phyloP scores from a whole-genome alignment of 805 yeast genomes.

The Metschnikowia drakensbergensis region DNA sequence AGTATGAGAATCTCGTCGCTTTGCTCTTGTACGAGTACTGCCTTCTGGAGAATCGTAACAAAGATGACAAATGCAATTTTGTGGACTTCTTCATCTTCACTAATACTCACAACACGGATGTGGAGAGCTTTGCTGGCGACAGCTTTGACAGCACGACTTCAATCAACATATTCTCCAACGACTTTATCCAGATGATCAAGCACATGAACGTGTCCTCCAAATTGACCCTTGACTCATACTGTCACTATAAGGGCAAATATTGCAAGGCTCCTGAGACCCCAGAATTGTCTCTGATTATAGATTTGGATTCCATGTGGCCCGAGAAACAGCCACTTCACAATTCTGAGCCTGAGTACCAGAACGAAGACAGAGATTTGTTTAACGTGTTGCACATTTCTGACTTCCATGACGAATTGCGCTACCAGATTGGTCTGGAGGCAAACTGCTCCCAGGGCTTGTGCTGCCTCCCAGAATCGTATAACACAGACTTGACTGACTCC shows the following conservation, averaged over 20 bases:
- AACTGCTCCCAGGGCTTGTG: slow-evolving; percentile 57
- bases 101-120: slow-evolving; percentile 23
- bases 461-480: slow-evolving; percentile 51
- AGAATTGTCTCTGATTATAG: slow-evolving; percentile 36
- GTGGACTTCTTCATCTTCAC: slow-evolving; percentile 39
- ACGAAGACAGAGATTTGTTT: slow-evolving; percentile 34
- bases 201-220: slow-evolving; percentile 36
- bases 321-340: slow-evolving; percentile 25
- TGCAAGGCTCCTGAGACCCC: slow-evolving; percentile 57
- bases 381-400: slow-evolving; percentile 66
- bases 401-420: slow-evolving; percentile 58
- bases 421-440: slow-evolving; percentile 52
- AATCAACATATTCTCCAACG: slow-evolving; percentile 36
- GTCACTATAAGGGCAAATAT: slow-evolving; percentile 42
- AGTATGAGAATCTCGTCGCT: slow-evolving; percentile 33
- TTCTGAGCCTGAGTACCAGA: slow-evolving; percentile 30
- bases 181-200: slow-evolving; percentile 35
- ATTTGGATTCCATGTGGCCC: slow-evolving; percentile 37
- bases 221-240: slow-evolving; percentile 46
- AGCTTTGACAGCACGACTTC: slow-evolving; percentile 25
- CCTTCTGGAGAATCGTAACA: slow-evolving; percentile 24
- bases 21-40: slow-evolving; percentile 37
- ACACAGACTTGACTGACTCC: slow-evolving; percentile 23
- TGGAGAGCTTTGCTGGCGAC: slow-evolving; percentile 16
- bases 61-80: slow-evolving; percentile 31